Percentiles rank a stretch among this genome's conserved stretches.
phyloP scores from a whole-genome alignment of 345 rosid genomes.

The Corymbia maculata region DNA sequence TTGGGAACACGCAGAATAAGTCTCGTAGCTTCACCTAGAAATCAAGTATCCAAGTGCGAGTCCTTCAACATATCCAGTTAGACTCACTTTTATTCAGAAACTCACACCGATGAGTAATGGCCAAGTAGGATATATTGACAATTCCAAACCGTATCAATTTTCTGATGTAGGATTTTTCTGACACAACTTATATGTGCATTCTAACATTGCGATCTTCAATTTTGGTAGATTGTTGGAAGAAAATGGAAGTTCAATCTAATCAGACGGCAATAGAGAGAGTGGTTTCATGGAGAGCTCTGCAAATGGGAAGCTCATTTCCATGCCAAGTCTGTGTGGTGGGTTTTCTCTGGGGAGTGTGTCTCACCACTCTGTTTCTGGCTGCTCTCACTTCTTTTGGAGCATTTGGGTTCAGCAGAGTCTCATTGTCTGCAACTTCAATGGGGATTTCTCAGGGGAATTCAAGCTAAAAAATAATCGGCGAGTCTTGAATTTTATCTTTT shows the following conservation, averaged over 20 bases:
- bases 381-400: constrained; percentile 66
- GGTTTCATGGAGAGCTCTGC: constrained; percentile 69
- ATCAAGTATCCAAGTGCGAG: not conserved
- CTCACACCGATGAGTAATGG: not conserved
- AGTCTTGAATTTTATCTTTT: constrained; percentile 2
- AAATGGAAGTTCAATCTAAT: constrained; percentile 39
- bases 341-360: constrained; percentile 72
- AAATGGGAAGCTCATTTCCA: constrained; percentile 75
- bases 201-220: not conserved
- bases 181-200: not conserved
- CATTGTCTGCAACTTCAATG: constrained; percentile 30
- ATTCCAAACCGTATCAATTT: not conserved
- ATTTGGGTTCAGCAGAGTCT: constrained; percentile 40
- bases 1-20: not conserved
- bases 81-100: too few species aligned
- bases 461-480: constrained; percentile 32
- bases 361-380: constrained; percentile 75
- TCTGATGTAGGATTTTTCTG: not conserved
- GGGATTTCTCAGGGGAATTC: constrained; percentile 49
- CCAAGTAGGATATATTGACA: not conserved
- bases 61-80: not conserved
- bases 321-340: constrained; percentile 91
- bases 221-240: not conserved
- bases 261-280: constrained; percentile 71
- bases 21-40: not conserved